Percentiles rank a stretch among this genome's conserved stretches.
phyloP scores from a whole-genome alignment of 2,329 filamentous ascomycete species.

The Zymoseptoria pseudotritici region DNA sequence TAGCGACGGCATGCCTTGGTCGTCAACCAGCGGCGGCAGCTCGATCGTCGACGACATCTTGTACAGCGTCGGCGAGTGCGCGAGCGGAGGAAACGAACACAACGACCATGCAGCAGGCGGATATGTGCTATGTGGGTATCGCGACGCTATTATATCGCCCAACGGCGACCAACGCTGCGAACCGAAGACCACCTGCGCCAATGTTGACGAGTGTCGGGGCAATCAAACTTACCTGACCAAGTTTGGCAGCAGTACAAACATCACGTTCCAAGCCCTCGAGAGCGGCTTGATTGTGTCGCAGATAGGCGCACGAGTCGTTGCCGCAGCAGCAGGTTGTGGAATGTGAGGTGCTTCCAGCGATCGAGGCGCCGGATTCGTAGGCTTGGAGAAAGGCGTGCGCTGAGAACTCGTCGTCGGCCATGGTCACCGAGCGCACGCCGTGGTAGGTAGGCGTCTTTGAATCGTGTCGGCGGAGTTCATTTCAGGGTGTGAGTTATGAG shows the following conservation, averaged over 20 bases:
- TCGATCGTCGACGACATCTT: slow-evolving; percentile 3
- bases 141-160: not conserved
- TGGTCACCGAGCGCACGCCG: not conserved
- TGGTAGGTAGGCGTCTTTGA: not conserved
- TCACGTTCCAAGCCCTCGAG: slow-evolving; percentile 80
- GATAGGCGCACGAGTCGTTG: slow-evolving; percentile 65
- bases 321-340: slow-evolving; percentile 70
- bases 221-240: slow-evolving; percentile 74
- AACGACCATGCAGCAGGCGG: not conserved
- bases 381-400: not conserved
- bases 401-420: not conserved
- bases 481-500: not conserved
- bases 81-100: not conserved
- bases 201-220: slow-evolving; percentile 1
- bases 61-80: not conserved
- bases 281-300: slow-evolving; percentile 71
- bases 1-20: slow-evolving; percentile 46
- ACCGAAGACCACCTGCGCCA: slow-evolving; percentile 3
- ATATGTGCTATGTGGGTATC: not conserved
- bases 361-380: not conserved
- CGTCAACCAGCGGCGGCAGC: not conserved
- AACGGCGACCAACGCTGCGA: slow-evolving; percentile 4
- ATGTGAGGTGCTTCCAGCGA: not conserved
- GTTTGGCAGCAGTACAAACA: slow-evolving; percentile 73
- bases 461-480: not conserved